Evolutionary conservation across 495 filamentous ascomycete species (phyloP).

Genomic region (Symbiotaphrina buchneri): DNA sequence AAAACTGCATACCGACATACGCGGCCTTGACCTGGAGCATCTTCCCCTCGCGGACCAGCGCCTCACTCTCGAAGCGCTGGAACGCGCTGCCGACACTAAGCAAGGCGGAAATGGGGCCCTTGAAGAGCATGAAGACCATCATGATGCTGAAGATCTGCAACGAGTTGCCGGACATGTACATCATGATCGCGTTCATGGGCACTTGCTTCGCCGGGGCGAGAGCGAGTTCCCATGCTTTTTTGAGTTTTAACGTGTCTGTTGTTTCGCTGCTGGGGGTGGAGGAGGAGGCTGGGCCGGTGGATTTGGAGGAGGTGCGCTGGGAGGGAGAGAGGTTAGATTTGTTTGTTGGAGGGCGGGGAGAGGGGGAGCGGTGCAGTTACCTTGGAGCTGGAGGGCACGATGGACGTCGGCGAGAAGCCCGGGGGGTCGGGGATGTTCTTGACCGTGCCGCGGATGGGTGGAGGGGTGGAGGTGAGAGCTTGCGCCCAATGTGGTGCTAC

Average conservation of each 20-base stretch:
- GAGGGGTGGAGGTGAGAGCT: slow-evolving; percentile 18
- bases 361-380: slow-evolving; percentile 1
- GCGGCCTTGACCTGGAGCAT: slow-evolving; percentile 63
- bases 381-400: slow-evolving; percentile 9
- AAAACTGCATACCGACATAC: slow-evolving; percentile 69
- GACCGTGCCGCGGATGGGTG: slow-evolving; percentile 31
- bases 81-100: slow-evolving; percentile 61
- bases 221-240: slow-evolving; percentile 97
- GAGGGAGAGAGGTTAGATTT: slow-evolving; percentile 1
- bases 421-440: slow-evolving; percentile 62
- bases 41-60: slow-evolving; percentile 41
- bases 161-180: slow-evolving; percentile 99
- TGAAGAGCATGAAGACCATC: slow-evolving; percentile 99
- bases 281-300: slow-evolving; percentile 10
- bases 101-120: slow-evolving; percentile 76
- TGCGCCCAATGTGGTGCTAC: not conserved
- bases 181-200: slow-evolving; percentile 97
- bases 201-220: slow-evolving; percentile 84
- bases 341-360: not conserved
- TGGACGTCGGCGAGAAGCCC: slow-evolving; percentile 39
- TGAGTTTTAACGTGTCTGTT: slow-evolving; percentile 85
- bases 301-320: slow-evolving; percentile 10
- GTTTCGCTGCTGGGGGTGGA: slow-evolving; percentile 47
- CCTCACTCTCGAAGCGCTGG: slow-evolving; percentile 66
- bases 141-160: slow-evolving; percentile 99